Conservation (phyloP, 805 yeast species). For the Maudiozyma pseudohumilis region DNA sequence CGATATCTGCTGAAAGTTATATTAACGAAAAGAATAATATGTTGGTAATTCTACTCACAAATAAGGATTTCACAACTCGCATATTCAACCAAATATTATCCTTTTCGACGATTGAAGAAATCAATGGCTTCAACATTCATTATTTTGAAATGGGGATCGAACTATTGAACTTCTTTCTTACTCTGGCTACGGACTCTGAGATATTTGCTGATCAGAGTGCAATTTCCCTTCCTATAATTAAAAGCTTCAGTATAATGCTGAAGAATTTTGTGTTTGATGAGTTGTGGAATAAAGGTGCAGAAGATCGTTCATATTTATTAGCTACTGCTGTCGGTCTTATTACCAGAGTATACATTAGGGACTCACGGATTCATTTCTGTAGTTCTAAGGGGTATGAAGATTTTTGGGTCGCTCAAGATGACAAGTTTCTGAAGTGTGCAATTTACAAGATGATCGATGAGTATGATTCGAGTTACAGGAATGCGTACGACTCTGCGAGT, state of each 20-base stretch:
- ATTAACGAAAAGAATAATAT: constrained; percentile 3
- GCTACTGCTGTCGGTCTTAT: constrained; percentile 14
- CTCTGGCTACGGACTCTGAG: constrained; percentile 25
- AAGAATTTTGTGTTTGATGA: constrained; percentile 16
- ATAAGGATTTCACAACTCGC: background rate
- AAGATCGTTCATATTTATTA: constrained; percentile 4
- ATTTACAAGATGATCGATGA: constrained; percentile 10
- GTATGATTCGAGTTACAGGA: constrained; percentile 1
- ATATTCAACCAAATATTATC: background rate
- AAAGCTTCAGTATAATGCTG: constrained; percentile 11
- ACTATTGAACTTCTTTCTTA: constrained; percentile 17
- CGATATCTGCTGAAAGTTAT: background rate
- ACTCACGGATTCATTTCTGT: constrained; percentile 12
- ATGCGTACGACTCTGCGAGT: background rate
- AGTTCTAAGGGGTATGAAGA: background rate
- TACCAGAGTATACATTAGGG: constrained; percentile 22
- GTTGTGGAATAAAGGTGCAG: constrained; percentile 13
- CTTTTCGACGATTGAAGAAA: background rate
- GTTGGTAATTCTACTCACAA: constrained; percentile 2
- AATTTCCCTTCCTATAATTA: constrained; percentile 12
- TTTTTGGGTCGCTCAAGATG: constrained; percentile 13
- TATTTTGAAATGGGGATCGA: constrained; percentile 11
- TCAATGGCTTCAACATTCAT: background rate
- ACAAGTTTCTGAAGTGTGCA: constrained; percentile 13
- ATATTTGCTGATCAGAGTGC: constrained; percentile 10